Conservation (phyloP, 2,329 filamentous ascomycete species). For the Cadophora gregata region DNA sequence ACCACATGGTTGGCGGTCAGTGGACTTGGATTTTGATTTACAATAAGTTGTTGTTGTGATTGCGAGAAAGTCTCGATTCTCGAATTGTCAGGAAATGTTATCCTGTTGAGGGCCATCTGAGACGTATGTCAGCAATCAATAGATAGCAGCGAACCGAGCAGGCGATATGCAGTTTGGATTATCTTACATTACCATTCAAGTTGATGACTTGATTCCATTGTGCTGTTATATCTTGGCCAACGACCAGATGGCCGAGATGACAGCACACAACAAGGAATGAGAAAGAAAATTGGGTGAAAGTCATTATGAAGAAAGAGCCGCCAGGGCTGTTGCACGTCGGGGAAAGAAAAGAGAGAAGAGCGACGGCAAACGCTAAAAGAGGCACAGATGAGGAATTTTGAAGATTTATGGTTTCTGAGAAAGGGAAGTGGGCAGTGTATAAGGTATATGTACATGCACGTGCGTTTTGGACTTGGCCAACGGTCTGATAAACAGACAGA, state of each 20-base stretch:
- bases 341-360: constrained; percentile 24
- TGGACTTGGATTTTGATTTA: constrained; percentile 29
- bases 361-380: constrained; percentile 8
- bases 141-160: constrained; percentile 4
- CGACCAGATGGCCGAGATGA: constrained; percentile 21
- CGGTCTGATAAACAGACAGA: constrained; percentile 3
- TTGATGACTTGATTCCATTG: constrained; percentile 32
- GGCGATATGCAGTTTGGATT: background rate
- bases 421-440: background rate
- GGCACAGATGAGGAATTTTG: background rate
- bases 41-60: constrained; percentile 30
- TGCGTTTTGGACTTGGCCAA: background rate
- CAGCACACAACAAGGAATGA: constrained; percentile 26
- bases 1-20: constrained; percentile 30
- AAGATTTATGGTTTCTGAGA: constrained; percentile 3
- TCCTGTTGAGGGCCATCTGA: constrained; percentile 30
- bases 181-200: constrained; percentile 32
- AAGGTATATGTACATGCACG: constrained; percentile 16
- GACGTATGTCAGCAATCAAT: background rate
- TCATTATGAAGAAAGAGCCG: constrained; percentile 30
- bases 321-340: constrained; percentile 28
- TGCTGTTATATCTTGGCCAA: constrained; percentile 27
- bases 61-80: constrained; percentile 32
- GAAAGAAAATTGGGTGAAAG: constrained; percentile 21
- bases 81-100: constrained; percentile 30